Percentiles rank a stretch among this genome's conserved stretches.
Conservation (phyloP, 169 alveolate genomes). For the Plasmodium yoelii region DNA sequence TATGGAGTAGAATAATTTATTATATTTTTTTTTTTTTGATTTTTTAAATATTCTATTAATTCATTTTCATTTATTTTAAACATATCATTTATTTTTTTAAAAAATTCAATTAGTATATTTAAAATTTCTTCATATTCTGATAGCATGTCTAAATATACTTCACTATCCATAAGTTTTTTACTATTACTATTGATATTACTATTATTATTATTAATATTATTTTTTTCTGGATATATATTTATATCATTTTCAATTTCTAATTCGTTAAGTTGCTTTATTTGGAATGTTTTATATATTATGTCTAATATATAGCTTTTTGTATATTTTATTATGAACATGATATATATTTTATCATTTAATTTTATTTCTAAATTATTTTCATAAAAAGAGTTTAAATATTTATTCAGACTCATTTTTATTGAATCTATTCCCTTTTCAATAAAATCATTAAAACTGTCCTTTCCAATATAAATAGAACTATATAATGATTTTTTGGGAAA, state of each 20-base stretch:
- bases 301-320: conserved; percentile 44
- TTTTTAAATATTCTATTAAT: conserved; percentile 26
- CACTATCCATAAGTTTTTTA: conserved; percentile 19
- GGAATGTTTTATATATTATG: conserved; percentile 59
- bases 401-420: conserved; percentile 33
- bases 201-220: not conserved
- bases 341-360: conserved; percentile 50
- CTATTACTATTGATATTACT: not conserved
- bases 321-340: conserved; percentile 61
- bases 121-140: conserved; percentile 64
- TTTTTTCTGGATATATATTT: conserved; percentile 6
- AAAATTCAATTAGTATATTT: conserved; percentile 36
- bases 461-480: conserved; percentile 53
- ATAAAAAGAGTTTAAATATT: conserved; percentile 52
- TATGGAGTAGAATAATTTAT: conserved; percentile 69
- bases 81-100: conserved; percentile 34
- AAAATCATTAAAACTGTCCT: conserved; percentile 65
- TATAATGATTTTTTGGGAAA: conserved; percentile 31
- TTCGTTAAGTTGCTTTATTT: conserved; percentile 40
- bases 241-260: conserved; percentile 60
- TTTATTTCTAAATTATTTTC: conserved; percentile 21
- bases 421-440: conserved; percentile 52
- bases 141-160: conserved; percentile 28
- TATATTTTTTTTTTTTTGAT: conserved; percentile 4
- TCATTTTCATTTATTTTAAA: conserved; percentile 48